These are phyloP conservation scores for Fallopia convolvulus DNA, from an alignment of 148 eudicot species.

Conservation along the genomic window DNA sequence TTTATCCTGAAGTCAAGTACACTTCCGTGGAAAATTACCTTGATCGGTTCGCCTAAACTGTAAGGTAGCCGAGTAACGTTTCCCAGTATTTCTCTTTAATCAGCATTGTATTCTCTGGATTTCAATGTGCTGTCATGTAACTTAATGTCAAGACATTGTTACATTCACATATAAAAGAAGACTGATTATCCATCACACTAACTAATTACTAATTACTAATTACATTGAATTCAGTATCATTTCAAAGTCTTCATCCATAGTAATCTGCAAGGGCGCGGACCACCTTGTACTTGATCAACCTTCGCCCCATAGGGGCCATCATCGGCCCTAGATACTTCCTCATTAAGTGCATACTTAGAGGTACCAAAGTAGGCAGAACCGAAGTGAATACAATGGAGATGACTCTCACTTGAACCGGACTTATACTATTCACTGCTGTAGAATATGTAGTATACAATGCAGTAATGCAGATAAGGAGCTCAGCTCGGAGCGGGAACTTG, in stretches of 20 bases:
- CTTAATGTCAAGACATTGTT: not conserved
- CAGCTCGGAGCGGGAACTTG: conserved; percentile 41
- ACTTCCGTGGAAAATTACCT: conserved; percentile 7
- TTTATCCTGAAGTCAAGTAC: conserved; percentile 8
- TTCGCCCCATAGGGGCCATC: not conserved
- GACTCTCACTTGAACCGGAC: conserved; percentile 13
- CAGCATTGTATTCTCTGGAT: not conserved
- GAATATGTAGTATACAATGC: conserved; percentile 32
- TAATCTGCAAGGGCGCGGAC: not conserved
- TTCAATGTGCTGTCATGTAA: not conserved
- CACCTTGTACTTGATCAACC: not conserved
- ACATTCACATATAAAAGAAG: not conserved
- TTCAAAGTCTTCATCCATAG: not conserved
- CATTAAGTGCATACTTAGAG: not conserved
- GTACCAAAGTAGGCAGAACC: conserved; percentile 19
- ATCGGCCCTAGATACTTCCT: not conserved
- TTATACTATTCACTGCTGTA: conserved; percentile 16
- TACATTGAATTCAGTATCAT: not conserved
- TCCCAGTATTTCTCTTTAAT: not conserved
- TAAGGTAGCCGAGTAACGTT: not conserved
- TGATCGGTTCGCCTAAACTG: conserved; percentile 1
- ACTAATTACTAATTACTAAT: too few species aligned
- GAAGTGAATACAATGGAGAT: conserved; percentile 17
- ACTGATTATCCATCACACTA: too few species aligned
- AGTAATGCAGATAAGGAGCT: conserved; percentile 26